Evolutionary conservation across 2,329 filamentous ascomycete species (phyloP).

Genomic region (Venturia effusa): DNA sequence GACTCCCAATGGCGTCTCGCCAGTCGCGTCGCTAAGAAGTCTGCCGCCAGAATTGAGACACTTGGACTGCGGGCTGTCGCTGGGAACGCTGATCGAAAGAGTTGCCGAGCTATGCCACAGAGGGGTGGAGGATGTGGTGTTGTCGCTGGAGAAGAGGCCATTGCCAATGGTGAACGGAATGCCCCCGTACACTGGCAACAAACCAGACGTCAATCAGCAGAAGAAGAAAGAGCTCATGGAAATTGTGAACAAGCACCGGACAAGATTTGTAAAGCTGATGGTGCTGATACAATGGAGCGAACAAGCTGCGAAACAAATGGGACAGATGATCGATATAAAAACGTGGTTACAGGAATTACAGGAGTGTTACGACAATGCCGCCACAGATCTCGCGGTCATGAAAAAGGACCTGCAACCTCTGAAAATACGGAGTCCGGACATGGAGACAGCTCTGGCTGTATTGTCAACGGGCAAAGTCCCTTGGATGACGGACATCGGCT

Average conservation of each 20-base stretch:
- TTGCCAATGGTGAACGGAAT: not conserved
- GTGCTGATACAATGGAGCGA: conserved; percentile 83
- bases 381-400: conserved; percentile 44
- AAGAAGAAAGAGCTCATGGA: conserved; percentile 69
- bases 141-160: conserved; percentile 56
- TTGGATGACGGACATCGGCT: conserved; percentile 73
- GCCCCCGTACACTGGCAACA: conserved; percentile 35
- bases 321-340: conserved; percentile 79
- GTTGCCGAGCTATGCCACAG: conserved; percentile 77
- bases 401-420: conserved; percentile 58
- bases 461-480: conserved; percentile 66
- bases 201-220: conserved; percentile 52
- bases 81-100: conserved; percentile 64
- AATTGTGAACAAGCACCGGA: conserved; percentile 69
- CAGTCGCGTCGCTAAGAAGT: conserved; percentile 13
- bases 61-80: conserved; percentile 64
- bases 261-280: conserved; percentile 84
- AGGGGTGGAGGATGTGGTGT: conserved; percentile 59
- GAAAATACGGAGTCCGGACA: conserved; percentile 77
- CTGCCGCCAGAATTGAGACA: conserved; percentile 48
- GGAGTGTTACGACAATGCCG: conserved; percentile 27
- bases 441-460: conserved; percentile 79
- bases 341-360: conserved; percentile 47
- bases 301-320: conserved; percentile 62
- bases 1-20: conserved; percentile 7